A percentile compares a stretch with the other conserved stretches of the same genome.
Evolutionary conservation across 495 filamentous ascomycete genomes (phyloP).

Genomic region (Aspergillus homomorphus): DNA sequence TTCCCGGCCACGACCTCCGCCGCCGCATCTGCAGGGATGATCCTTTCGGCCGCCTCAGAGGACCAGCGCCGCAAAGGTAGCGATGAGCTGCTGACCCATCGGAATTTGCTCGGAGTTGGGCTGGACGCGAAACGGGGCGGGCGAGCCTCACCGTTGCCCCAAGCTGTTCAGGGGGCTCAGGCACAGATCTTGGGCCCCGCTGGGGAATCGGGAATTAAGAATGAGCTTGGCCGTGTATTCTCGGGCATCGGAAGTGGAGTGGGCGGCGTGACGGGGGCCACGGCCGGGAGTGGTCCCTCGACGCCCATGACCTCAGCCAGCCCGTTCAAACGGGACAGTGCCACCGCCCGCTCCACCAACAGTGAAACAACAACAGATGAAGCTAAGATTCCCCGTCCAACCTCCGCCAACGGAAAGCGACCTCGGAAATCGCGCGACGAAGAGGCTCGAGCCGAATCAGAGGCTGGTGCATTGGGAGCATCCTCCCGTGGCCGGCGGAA

Average conservation of each 20-base stretch:
- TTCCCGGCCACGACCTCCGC: slow-evolving; percentile 28
- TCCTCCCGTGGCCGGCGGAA: slow-evolving; percentile 56
- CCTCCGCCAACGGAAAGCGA: slow-evolving; percentile 56
- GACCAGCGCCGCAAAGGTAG: slow-evolving; percentile 55
- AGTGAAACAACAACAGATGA: slow-evolving; percentile 34
- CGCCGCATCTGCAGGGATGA: slow-evolving; percentile 23
- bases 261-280: slow-evolving; percentile 55
- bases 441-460: slow-evolving; percentile 55
- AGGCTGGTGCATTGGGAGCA: slow-evolving; percentile 54
- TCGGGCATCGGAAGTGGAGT: slow-evolving; percentile 86
- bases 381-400: slow-evolving; percentile 39
- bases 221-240: slow-evolving; percentile 88
- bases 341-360: slow-evolving; percentile 35
- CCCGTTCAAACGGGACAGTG: slow-evolving; percentile 50
- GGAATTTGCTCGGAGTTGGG: slow-evolving; percentile 43
- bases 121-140: slow-evolving; percentile 47
- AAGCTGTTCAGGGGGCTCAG: slow-evolving; percentile 90
- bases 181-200: slow-evolving; percentile 69
- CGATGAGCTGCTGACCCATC: slow-evolving; percentile 48
- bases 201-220: slow-evolving; percentile 82
- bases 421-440: slow-evolving; percentile 53
- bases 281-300: slow-evolving; percentile 50
- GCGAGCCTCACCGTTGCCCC: slow-evolving; percentile 74
- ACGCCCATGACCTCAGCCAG: slow-evolving; percentile 53
- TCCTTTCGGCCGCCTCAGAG: slow-evolving; percentile 29